Evolutionary conservation across 2,329 filamentous ascomycete genomes (phyloP), one percentile per base, ranked within the genome.

Genomic region (Aschersonia sp.): DNA sequence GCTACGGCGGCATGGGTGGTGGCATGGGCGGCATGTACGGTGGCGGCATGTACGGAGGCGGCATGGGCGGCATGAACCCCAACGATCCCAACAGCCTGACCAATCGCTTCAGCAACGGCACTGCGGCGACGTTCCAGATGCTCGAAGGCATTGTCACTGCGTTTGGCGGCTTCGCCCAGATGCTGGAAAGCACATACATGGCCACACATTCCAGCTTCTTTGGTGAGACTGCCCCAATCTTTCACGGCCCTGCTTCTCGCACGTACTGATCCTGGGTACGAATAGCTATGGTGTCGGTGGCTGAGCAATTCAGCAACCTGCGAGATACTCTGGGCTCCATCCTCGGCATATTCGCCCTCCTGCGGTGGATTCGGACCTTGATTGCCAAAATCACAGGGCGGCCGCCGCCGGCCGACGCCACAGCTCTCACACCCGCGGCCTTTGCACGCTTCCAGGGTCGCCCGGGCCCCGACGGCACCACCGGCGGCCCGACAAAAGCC

Each of bases 171-270:
- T 97, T 98, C 62, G 87, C 94, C 10, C 92, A 98, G 70, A 98
- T 98, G 92, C 75, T 98, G 31, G 92, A 98, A 68, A 97, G 92
- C 71, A 97, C 92, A 9, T 98, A 95, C 59, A 98, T 98, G 94
- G 92, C 94, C 32, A 98, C 92, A 0, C 92, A 98, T 66, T 95
- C 89, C 5, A 95, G 87, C 47, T 98, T 98, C 66, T 98, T 97
- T 59, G 89, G 88, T 95, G 76, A 58, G 83, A 55, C 30, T 12
- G 14, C 11, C 39, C 41, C 52, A 32, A 30, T 29, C 6, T 12
- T 43, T 32, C 22, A 22, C 22, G 22, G 22, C 22, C 2, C 22
- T 22, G 22, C 22, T 22, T 22, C 22, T 4, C 22, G 22, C 22
- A 22, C 22, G 2, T 22, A 22, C 22, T 22, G 22, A 22, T 22